Percentiles rank a stretch among this genome's conserved stretches.
These are phyloP conservation scores for Fonsecaea nubica DNA, from an alignment of 2,329 filamentous ascomycete genomes.

Conservation along the genomic window DNA sequence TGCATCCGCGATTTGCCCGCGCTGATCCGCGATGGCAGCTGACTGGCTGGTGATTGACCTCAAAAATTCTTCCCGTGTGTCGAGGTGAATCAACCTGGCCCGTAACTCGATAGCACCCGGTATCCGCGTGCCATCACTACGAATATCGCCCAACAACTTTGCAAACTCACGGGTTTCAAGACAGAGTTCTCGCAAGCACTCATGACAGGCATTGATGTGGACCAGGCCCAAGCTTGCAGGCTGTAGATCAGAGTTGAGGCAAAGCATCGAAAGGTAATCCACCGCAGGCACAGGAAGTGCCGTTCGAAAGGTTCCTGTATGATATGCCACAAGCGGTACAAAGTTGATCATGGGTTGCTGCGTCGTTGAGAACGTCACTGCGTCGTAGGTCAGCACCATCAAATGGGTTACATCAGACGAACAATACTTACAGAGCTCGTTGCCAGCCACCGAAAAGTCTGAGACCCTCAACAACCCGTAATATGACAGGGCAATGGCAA, in stretches of 20 bases:
- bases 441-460: constrained; percentile 75
- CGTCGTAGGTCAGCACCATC: constrained; percentile 30
- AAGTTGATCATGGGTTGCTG: constrained; percentile 84
- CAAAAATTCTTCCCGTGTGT: constrained; percentile 82
- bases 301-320: constrained; percentile 93
- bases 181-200: constrained; percentile 89
- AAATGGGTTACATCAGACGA: constrained; percentile 14
- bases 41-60: constrained; percentile 92
- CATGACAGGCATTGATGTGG: constrained; percentile 84
- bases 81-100: constrained; percentile 78
- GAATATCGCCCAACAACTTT: constrained; percentile 88
- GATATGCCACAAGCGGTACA: constrained; percentile 89
- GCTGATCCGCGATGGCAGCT: constrained; percentile 90
- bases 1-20: constrained; percentile 84
- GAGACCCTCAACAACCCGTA: constrained; percentile 89
- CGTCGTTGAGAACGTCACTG: constrained; percentile 62
- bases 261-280: constrained; percentile 91
- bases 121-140: constrained; percentile 81
- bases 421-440: constrained; percentile 65
- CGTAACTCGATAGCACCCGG: constrained; percentile 87
- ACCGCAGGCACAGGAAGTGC: constrained; percentile 87
- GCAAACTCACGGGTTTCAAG: constrained; percentile 97
- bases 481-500: constrained; percentile 85
- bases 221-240: constrained; percentile 74
- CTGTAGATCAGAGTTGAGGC: constrained; percentile 80